Percentiles rank a stretch among this genome's conserved stretches.
Evolutionary conservation across 805 yeast genomes (phyloP).

Genomic region (Ogataea wickerhamii): DNA sequence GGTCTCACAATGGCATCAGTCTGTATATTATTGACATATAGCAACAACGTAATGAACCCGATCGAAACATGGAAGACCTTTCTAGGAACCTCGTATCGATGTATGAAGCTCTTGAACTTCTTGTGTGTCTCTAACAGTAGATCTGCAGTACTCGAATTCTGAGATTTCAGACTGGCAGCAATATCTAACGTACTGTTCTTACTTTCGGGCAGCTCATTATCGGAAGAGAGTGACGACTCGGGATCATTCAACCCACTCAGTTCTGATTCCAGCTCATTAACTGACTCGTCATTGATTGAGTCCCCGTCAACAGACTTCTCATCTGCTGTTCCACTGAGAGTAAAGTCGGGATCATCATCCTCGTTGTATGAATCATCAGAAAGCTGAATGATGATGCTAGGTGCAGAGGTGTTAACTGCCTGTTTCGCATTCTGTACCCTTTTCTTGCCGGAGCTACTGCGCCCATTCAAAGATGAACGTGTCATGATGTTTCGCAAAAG

Average conservation of each 20-base stretch:
- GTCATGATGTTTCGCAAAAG: too few species aligned
- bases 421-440: background rate
- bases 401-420: constrained; percentile 1
- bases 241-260: constrained; percentile 15
- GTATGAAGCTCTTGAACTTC: constrained; percentile 29
- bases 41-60: constrained; percentile 73
- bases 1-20: constrained; percentile 57
- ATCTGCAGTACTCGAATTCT: constrained; percentile 21
- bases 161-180: constrained; percentile 1
- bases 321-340: constrained; percentile 13
- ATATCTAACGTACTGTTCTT: background rate
- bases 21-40: constrained; percentile 62
- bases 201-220: constrained; percentile 8
- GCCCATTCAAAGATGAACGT: background rate
- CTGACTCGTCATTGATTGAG: background rate
- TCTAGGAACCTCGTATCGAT: constrained; percentile 84
- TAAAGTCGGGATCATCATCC: constrained; percentile 28
- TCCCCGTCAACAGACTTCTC: constrained; percentile 14
- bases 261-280: constrained; percentile 14
- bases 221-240: constrained; percentile 14
- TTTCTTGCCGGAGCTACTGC: background rate
- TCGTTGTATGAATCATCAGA: constrained; percentile 26
- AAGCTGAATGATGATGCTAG: constrained; percentile 9
- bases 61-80: constrained; percentile 85
- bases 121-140: constrained; percentile 26